Evolutionary conservation across 2,329 filamentous ascomycete genomes (phyloP).

Genomic region (Diplodia mutila): DNA sequence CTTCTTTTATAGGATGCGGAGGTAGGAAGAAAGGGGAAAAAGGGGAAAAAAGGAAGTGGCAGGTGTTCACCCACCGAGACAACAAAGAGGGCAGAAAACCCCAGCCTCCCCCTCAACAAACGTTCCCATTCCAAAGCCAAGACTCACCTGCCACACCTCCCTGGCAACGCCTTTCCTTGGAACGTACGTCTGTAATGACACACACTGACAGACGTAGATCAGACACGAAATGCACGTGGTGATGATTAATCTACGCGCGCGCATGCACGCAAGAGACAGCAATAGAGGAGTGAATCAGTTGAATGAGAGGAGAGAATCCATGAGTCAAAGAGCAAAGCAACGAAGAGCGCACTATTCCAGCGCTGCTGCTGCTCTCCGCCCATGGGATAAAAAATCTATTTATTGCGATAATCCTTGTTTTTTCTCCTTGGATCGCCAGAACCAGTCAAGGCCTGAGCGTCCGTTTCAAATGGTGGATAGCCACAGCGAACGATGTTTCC

Average conservation of each 20-base stretch:
- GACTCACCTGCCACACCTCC: background rate
- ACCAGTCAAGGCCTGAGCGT: conserved; percentile 1
- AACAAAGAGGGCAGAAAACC: too few relatives aligned
- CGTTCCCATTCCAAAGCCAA: too few relatives aligned
- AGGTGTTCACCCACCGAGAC: too few relatives aligned
- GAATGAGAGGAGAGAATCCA: background rate
- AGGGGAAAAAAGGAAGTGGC: too few relatives aligned
- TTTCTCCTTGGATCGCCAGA: background rate
- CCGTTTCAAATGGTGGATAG: background rate
- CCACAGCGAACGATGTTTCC: conserved; percentile 16
- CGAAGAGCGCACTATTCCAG: background rate
- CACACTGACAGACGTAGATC: background rate
- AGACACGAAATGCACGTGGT: background rate
- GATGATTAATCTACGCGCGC: background rate
- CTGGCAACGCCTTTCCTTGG: background rate
- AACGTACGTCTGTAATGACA: background rate
- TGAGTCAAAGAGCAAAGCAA: background rate
- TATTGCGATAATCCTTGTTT: background rate
- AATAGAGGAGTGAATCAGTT: background rate
- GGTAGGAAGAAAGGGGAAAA: too few relatives aligned
- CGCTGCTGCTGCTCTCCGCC: background rate
- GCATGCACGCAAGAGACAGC: background rate
- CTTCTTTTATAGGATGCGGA: too few relatives aligned
- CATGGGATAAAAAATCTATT: background rate
- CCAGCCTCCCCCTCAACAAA: too few relatives aligned